These are phyloP conservation scores for Aureobasidium sp. DNA, from an alignment of 2,329 filamentous ascomycete species.

Conservation along the genomic window DNA sequence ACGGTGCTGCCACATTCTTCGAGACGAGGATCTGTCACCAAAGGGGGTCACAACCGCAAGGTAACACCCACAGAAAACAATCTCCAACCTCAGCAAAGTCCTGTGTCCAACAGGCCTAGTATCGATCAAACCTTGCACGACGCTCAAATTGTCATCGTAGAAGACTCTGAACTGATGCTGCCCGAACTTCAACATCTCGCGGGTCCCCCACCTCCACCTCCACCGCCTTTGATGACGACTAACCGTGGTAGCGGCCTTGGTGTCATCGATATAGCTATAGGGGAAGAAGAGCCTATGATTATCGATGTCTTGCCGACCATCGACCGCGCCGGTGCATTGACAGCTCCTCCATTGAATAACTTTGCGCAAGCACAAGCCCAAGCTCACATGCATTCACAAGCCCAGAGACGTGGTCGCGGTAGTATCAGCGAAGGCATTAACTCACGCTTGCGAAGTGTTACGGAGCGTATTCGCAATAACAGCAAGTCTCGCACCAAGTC, in stretches of 20 bases:
- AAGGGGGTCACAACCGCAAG: conserved; percentile 34
- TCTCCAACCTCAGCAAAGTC: conserved; percentile 21
- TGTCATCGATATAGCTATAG: conserved; percentile 41
- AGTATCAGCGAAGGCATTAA: conserved; percentile 55
- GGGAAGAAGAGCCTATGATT: conserved; percentile 28
- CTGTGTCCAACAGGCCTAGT: conserved; percentile 41
- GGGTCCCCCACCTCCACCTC: conserved; percentile 40
- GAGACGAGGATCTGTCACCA: conserved; percentile 33
- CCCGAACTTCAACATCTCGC: conserved; percentile 57
- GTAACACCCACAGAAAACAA: conserved; percentile 37
- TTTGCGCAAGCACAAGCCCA: conserved; percentile 19
- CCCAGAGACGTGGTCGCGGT: conserved; percentile 47
- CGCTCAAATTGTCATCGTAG: conserved; percentile 39
- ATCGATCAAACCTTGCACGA: conserved; percentile 48
- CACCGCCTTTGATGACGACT: conserved; percentile 29
- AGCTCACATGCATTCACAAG: conserved; percentile 30
- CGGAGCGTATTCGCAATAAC: conserved; percentile 53
- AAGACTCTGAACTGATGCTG: conserved; percentile 37
- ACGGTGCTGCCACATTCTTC: conserved; percentile 24
- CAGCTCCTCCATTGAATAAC: conserved; percentile 26
- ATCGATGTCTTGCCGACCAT: conserved; percentile 20
- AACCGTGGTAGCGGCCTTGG: conserved; percentile 20
- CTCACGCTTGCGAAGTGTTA: conserved; percentile 47
- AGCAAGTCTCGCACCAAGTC: conserved; percentile 47
- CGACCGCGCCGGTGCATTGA: conserved; percentile 23